phyloP scores from a whole-genome alignment of 164 flowering plant genomes.

The Annona cherimola region DNA sequence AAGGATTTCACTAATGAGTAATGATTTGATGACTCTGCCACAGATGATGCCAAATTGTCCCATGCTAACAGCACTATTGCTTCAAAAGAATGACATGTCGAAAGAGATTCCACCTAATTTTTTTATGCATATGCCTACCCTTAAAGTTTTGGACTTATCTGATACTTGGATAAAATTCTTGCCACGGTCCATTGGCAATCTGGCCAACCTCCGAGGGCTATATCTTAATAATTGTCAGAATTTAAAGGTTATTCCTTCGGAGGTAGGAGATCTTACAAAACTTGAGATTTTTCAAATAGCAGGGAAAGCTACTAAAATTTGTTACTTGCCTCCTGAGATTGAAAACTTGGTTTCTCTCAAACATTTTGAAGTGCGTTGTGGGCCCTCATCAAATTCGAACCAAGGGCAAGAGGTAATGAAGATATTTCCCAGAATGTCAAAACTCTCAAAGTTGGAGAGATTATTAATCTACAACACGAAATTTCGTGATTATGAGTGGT shows the following conservation, averaged over 20 bases:
- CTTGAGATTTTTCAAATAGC: conserved; percentile 5
- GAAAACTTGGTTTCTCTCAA: too few relatives aligned
- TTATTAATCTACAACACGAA: too few relatives aligned
- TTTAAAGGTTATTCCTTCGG: conserved; percentile 4
- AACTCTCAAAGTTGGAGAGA: too few relatives aligned
- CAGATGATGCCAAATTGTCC: background rate
- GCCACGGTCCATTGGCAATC: conserved; percentile 10
- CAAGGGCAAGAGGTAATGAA: too few relatives aligned
- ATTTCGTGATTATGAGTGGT: too few relatives aligned
- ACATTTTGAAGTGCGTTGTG: too few relatives aligned
- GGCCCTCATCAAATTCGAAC: too few relatives aligned
- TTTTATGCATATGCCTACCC: conserved; percentile 11
- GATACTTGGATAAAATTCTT: conserved; percentile 5
- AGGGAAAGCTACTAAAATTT: too few relatives aligned
- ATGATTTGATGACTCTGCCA: background rate
- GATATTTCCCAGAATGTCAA: too few relatives aligned
- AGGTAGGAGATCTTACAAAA: background rate
- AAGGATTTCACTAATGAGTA: conserved; percentile 5
- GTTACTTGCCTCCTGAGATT: too few relatives aligned
- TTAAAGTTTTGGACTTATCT: conserved; percentile 16
- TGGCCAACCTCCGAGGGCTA: conserved; percentile 7
- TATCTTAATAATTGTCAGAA: conserved; percentile 6
- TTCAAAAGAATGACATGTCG: conserved; percentile 4
- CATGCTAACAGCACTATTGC: conserved; percentile 7
- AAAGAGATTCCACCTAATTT: conserved; percentile 10